A percentile compares a stretch with the other conserved stretches of the same genome.
phyloP scores from a whole-genome alignment of 2,329 filamentous ascomycete genomes.

The Chaetoscypha palmicola region DNA sequence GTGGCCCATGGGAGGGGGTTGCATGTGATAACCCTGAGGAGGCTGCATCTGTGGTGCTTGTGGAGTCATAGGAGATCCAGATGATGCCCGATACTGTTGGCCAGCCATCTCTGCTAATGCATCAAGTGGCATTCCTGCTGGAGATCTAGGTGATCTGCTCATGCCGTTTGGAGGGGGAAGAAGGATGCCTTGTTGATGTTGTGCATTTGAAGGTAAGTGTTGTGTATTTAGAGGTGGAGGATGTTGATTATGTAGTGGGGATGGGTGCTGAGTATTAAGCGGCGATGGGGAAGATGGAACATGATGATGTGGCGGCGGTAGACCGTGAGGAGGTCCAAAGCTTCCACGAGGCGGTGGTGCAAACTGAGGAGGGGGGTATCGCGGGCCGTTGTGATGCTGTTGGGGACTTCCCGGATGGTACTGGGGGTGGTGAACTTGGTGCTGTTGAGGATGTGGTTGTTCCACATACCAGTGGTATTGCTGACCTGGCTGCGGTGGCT shows the following conservation, averaged over 20 bases:
- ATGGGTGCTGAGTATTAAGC: slow-evolving; percentile 4
- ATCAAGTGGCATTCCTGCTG: slow-evolving; percentile 26
- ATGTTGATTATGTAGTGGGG: background rate
- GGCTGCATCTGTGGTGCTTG: slow-evolving; percentile 14
- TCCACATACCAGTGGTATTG: slow-evolving; percentile 23
- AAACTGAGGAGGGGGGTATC: slow-evolving; percentile 11
- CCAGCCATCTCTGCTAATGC: slow-evolving; percentile 28
- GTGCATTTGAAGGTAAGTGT: slow-evolving; percentile 6
- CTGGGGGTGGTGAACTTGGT: slow-evolving; percentile 10
- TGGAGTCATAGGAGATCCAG: slow-evolving; percentile 24
- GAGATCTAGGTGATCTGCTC: slow-evolving; percentile 16
- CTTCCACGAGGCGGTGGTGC: slow-evolving; percentile 15
- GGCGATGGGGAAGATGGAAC: slow-evolving; percentile 31
- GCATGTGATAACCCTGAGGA: slow-evolving; percentile 2
- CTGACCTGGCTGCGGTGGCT: background rate
- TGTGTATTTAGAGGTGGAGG: background rate
- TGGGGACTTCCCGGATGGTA: slow-evolving; percentile 6
- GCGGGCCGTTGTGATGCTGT: slow-evolving; percentile 1
- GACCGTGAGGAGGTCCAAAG: slow-evolving; percentile 22
- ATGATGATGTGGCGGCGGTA: slow-evolving; percentile 25
- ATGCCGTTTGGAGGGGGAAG: slow-evolving; percentile 24
- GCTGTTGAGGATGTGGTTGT: slow-evolving; percentile 20
- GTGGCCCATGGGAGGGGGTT: slow-evolving; percentile 13
- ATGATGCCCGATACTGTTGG: slow-evolving; percentile 27
- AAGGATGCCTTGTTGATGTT: slow-evolving; percentile 18